Evolutionary conservation across 2,329 filamentous ascomycete genomes (phyloP).

Genomic region (Venturia asperata): DNA sequence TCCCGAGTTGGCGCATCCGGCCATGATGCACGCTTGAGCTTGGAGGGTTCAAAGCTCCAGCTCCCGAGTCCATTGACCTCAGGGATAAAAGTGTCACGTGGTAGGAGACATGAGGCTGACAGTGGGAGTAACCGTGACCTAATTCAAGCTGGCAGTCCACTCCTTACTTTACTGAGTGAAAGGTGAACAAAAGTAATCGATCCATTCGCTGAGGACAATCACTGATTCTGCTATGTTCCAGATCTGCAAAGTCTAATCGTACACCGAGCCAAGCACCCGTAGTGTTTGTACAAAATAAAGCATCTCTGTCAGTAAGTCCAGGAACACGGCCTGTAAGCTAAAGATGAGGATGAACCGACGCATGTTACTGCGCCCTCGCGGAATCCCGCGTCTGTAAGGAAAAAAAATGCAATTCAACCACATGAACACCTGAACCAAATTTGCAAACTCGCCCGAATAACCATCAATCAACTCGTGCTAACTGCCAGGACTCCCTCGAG

Average conservation of each 20-base stretch:
- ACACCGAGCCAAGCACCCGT: background rate
- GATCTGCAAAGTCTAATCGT: constrained; percentile 12
- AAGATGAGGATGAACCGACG: constrained; percentile 1
- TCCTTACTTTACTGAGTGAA: background rate
- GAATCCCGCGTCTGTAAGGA: background rate
- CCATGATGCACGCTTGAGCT: background rate
- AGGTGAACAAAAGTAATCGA: too few species aligned
- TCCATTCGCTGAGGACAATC: background rate
- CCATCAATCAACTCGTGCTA: background rate
- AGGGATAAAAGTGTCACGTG: too few species aligned
- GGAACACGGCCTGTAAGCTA: background rate
- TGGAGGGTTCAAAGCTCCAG: background rate
- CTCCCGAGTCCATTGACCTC: too few species aligned
- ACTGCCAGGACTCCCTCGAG: background rate
- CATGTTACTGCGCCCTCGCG: background rate
- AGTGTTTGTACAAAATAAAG: constrained; percentile 5
- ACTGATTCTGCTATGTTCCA: constrained; percentile 10
- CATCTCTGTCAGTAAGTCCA: background rate
- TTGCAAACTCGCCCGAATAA: background rate
- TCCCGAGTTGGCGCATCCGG: background rate
- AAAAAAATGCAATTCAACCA: background rate
- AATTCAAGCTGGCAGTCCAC: too few species aligned
- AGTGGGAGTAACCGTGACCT: too few species aligned
- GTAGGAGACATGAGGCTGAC: too few species aligned
- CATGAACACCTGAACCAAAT: background rate